phyloP scores from a whole-genome alignment of 2,329 filamentous ascomycete species.

The Nannizziopsis arthrosporioides region DNA sequence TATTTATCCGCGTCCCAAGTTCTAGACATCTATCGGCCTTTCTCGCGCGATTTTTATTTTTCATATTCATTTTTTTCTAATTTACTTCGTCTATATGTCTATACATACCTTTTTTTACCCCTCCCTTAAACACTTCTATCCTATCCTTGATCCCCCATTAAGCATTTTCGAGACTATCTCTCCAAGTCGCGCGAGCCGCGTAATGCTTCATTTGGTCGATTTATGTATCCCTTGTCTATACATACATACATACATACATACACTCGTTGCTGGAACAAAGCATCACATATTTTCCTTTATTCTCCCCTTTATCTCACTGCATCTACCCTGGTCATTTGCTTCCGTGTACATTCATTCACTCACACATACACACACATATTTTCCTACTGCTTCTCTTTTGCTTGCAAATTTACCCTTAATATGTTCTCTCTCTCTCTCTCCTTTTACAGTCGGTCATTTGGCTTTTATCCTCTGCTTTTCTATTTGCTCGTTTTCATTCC shows the following conservation, averaged over 20 bases:
- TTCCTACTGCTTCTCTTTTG: constrained; percentile 6
- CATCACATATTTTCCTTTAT: constrained; percentile 2
- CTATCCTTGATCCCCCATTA: background rate
- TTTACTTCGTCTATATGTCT: background rate
- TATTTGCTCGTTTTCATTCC: too few species aligned
- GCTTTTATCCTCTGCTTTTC: constrained; percentile 14
- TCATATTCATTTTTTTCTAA: constrained; percentile 5
- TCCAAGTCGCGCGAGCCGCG: too few species aligned
- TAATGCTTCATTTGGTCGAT: too few species aligned
- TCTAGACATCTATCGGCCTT: background rate
- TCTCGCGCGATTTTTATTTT: constrained; percentile 3
- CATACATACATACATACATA: background rate
- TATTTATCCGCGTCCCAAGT: background rate
- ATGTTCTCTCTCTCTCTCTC: constrained; percentile 3
- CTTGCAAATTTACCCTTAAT: too few species aligned
- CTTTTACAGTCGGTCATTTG: constrained; percentile 13
- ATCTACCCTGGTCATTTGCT: background rate
- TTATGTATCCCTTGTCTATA: too few species aligned
- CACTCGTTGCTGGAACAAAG: constrained; percentile 4
- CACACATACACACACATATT: constrained; percentile 3
- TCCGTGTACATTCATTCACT: constrained; percentile 9
- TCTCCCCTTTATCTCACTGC: background rate
- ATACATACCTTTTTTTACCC: constrained; percentile 3
- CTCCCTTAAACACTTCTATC: background rate
- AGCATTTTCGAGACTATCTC: too few species aligned